Percentiles rank a stretch among this genome's conserved stretches.
These are phyloP conservation scores for Annulohypoxylon moriforme DNA, from an alignment of 495 filamentous ascomycete species.

Conservation along the genomic window DNA sequence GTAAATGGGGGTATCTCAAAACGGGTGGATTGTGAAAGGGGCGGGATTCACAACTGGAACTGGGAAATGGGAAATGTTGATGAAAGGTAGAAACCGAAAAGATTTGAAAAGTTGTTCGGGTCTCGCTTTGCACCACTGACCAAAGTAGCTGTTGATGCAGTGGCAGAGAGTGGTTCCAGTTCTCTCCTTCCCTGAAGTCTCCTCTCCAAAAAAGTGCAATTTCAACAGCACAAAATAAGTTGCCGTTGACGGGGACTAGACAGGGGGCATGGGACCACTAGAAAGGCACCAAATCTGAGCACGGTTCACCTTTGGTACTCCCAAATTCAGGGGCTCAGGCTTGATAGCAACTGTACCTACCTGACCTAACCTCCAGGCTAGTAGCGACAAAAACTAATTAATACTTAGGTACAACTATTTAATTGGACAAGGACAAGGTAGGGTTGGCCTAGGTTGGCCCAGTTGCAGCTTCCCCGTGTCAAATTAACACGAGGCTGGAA, in stretches of 20 bases:
- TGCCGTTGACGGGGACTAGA: constrained; percentile 34
- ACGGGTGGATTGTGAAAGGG: constrained; percentile 22
- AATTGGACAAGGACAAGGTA: constrained; percentile 42
- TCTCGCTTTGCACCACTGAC: constrained; percentile 31
- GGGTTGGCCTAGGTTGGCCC: constrained; percentile 28
- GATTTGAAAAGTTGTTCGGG: constrained; percentile 40
- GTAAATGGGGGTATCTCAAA: constrained; percentile 45
- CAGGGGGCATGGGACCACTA: constrained; percentile 40
- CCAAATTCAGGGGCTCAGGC: constrained; percentile 41
- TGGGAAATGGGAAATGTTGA: constrained; percentile 34
- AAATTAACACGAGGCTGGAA: constrained; percentile 48
- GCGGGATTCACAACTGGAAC: constrained; percentile 24
- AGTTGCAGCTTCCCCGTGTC: constrained; percentile 25
- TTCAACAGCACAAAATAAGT: constrained; percentile 42
- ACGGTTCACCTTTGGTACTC: constrained; percentile 37
- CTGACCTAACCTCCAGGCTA: neutral
- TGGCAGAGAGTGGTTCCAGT: constrained; percentile 17
- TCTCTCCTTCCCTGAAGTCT: constrained; percentile 21
- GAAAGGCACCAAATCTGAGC: constrained; percentile 44
- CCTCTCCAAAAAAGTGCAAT: constrained; percentile 43
- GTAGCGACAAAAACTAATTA: constrained; percentile 7
- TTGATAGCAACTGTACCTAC: neutral
- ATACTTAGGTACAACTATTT: constrained; percentile 34
- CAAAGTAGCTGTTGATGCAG: constrained; percentile 19
- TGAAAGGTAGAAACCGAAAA: constrained; percentile 35